Evolutionary conservation across 306 rosid genomes (phyloP).

Genomic region (Cucurbita maxima): DNA sequence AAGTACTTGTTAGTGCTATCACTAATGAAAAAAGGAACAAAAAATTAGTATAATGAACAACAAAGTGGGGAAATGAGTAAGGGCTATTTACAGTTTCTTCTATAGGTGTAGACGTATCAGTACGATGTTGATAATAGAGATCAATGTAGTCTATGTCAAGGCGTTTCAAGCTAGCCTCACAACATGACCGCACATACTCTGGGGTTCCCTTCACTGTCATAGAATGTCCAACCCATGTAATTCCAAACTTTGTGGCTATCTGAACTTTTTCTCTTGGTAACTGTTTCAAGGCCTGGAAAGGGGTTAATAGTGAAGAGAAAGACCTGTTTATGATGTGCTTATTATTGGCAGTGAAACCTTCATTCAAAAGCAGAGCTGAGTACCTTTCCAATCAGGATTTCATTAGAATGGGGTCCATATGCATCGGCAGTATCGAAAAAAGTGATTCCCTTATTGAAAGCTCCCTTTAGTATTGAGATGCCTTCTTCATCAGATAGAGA

Average conservation of each 20-base stretch:
- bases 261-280: slow-evolving; percentile 64
- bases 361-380: not conserved
- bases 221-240: slow-evolving; percentile 14
- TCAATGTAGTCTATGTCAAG: slow-evolving; percentile 62
- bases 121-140: slow-evolving; percentile 65
- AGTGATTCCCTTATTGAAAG: slow-evolving; percentile 45
- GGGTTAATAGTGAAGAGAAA: not conserved
- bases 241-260: slow-evolving; percentile 74
- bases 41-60: too few species aligned
- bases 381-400: slow-evolving; percentile 61
- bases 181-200: slow-evolving; percentile 58
- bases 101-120: slow-evolving; percentile 56
- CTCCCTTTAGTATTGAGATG: slow-evolving; percentile 38
- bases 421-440: slow-evolving; percentile 60
- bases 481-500: slow-evolving; percentile 46
- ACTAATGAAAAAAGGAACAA: too few species aligned
- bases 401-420: slow-evolving; percentile 47
- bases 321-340: not conserved
- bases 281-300: slow-evolving; percentile 44
- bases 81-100: slow-evolving; percentile 45
- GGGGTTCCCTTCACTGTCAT: slow-evolving; percentile 56
- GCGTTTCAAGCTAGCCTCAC: slow-evolving; percentile 58
- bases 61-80: too few species aligned
- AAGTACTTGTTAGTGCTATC: too few species aligned
- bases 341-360: not conserved